Evolutionary conservation across 2,329 filamentous ascomycete genomes (phyloP).

Genomic region (Daldinia eschscholtzii): DNA sequence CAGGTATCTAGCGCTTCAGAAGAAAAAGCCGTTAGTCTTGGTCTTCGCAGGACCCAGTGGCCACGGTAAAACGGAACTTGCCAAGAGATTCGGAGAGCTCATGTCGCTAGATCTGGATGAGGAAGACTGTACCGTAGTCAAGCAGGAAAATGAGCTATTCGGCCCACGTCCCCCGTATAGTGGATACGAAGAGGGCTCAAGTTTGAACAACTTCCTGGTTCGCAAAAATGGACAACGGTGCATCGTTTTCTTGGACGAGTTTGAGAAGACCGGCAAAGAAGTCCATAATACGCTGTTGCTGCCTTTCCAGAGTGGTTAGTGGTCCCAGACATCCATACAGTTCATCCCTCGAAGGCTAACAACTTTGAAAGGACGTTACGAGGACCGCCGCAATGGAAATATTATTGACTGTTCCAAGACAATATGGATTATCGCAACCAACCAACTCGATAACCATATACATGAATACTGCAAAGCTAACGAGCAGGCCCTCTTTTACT

Average conservation of each 20-base stretch:
- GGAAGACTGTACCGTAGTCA: not conserved
- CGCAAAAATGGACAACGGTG: not conserved
- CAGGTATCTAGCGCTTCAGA: conserved; percentile 50
- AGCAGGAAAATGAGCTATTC: not conserved
- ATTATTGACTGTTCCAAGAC: conserved; percentile 58
- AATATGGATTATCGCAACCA: conserved; percentile 57
- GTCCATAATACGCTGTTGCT: not conserved
- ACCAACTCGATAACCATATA: conserved; percentile 30
- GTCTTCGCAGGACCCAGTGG: conserved; percentile 61
- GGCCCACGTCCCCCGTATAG: not conserved
- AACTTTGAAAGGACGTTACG: conserved; percentile 50
- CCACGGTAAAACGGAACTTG: conserved; percentile 64
- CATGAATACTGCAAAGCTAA: conserved; percentile 1
- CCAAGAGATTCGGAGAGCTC: conserved; percentile 56
- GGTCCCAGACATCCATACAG: not conserved
- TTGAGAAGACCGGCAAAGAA: not conserved
- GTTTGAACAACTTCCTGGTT: not conserved
- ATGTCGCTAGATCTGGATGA: conserved; percentile 54
- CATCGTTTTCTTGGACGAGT: conserved; percentile 1
- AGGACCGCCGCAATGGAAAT: conserved; percentile 54
- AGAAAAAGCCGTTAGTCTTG: conserved; percentile 54
- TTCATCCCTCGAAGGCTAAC: not conserved
- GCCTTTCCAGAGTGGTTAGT: conserved; percentile 4
- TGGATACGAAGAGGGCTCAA: not conserved
- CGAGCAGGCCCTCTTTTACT: not conserved